Base-by-base conservation (phyloP, 2,329 filamentous ascomycete genomes). In the Cryphonectria parasitica region DNA sequence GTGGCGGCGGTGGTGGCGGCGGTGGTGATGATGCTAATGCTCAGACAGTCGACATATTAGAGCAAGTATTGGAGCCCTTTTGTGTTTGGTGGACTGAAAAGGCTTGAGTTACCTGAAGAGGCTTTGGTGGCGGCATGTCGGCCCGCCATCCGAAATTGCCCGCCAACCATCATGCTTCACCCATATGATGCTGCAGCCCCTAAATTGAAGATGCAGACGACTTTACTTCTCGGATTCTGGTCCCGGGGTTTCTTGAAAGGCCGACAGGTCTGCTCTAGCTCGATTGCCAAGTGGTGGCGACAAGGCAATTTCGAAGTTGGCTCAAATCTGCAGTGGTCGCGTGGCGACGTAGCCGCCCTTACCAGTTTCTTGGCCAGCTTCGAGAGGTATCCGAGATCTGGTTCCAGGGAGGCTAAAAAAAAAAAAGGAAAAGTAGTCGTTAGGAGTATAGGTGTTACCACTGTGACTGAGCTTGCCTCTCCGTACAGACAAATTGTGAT, bases 121-220 rank as follows among this genome's bases (percentile, higher is more conserved):
- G 34, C 58, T 45, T 65, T 64, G 62, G 54, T 69, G 56, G 65
- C 63, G 68, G 68, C 60, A 54, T 15, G n/a, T 52, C 71, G 71
- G 71, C 45, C 71, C 71, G 71, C n/a, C 13, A 49, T 49, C 71
- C 71, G 71, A 65, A 70, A 72, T 71, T 62, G 69, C 69, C 69
- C 71, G 68, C 66, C 68, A 72, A 68, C 68, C 71, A 68, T 58
- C 39, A 36, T 31, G 63, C 31, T 43, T 45, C 67, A 64, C 54
- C 54, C 25, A 64, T 64, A 62, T 31, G 39, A 31, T 41, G 62
- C 54, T 72, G 68, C 71, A 72, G 64, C 71, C 71, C 71, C 49
- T 45, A 61, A 62, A 5, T 11, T 31, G 11, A n/a, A 10, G 22
- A 36, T 19, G 22, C 64, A 52, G 43, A 22, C 36, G 5, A 39